Conservation (phyloP, 2,329 filamentous ascomycete genomes). For the Cytospora mali region DNA sequence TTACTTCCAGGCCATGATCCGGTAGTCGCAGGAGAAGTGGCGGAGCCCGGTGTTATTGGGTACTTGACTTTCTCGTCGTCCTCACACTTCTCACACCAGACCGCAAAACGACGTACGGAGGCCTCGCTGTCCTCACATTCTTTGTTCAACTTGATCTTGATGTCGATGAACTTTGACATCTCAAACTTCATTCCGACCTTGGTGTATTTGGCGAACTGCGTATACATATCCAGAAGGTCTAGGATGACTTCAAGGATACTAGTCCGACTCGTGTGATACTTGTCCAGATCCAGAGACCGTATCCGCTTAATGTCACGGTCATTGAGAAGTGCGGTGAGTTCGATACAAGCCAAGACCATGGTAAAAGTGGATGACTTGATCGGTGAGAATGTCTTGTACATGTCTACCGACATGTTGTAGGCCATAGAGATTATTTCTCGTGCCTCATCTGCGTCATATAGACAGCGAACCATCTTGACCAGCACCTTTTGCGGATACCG, state of each 20-base stretch:
- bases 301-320: conserved; percentile 56
- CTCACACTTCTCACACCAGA: conserved; percentile 58
- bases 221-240: conserved; percentile 90
- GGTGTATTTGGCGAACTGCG: conserved; percentile 75
- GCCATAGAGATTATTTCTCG: conserved; percentile 66
- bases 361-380: conserved; percentile 88
- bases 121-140: conserved; percentile 67
- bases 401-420: conserved; percentile 82
- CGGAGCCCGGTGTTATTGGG: conserved; percentile 41
- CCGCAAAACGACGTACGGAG: conserved; percentile 62
- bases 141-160: conserved; percentile 85
- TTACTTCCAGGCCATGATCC: conserved; percentile 45
- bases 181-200: conserved; percentile 73
- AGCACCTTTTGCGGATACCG: conserved; percentile 85
- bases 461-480: conserved; percentile 72
- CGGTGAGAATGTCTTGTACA: conserved; percentile 91
- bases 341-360: conserved; percentile 79
- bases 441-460: conserved; percentile 52
- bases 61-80: conserved; percentile 40
- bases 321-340: conserved; percentile 74
- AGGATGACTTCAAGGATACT: conserved; percentile 76
- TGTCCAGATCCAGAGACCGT: conserved; percentile 51
- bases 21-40: conserved; percentile 45
- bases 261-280: conserved; percentile 49
- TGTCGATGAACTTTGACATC: conserved; percentile 77